Evolutionary conservation across 2,329 filamentous ascomycete genomes (phyloP), one percentile per base, ranked within the genome.

Genomic region (Dactylellina haptotyla): DNA sequence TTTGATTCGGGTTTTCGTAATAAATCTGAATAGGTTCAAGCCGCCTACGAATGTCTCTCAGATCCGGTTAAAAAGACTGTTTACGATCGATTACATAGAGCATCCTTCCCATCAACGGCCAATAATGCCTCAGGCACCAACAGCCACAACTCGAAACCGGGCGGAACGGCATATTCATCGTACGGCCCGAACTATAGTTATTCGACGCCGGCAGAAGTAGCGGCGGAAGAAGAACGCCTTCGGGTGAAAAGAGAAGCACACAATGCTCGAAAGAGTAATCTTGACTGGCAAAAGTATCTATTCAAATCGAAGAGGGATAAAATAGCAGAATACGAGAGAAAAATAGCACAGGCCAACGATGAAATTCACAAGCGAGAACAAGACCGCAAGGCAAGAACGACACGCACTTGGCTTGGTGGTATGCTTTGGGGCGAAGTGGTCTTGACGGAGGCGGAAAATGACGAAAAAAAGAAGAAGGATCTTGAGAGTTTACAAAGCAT

Each of bases 21-120:
- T 18, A 51, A 20, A 54, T 53, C 4, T 9, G 14, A 50, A 25
- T 46, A 61, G 63, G 43, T 61, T 18, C n/a, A 45, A 23, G 63
- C 56, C 8, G 56, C 64, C 6, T 56, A 62, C 12, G 46, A 56
- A 61, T 62, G 64, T 32, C 64, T 69, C 37, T 54, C 56, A 3
- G 64, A 69, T 12, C 28, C 48, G 10, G 1, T 20, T 10, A 54
- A 54, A 26, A 30, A 37, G 39, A n/a, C 3, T 14, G n/a, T 1
- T 8, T 69, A 69, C n/a, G 46, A 69, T 20, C 12, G 30, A 4
- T 30, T 12, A 56, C 14, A 28, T n/a, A 66, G 37, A 30, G 39
- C 43, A 18, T 1, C 50, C 3, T 3, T 16, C 14, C 1, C 37
- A n/a, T 9, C 48, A 25, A 23, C 48, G 28, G 9, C 37, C 9